Percentiles rank a stretch among this genome's conserved stretches.
These are phyloP conservation scores for Xylariaceae sp. DNA, from an alignment of 2,329 filamentous ascomycete species.

Conservation along the genomic window DNA sequence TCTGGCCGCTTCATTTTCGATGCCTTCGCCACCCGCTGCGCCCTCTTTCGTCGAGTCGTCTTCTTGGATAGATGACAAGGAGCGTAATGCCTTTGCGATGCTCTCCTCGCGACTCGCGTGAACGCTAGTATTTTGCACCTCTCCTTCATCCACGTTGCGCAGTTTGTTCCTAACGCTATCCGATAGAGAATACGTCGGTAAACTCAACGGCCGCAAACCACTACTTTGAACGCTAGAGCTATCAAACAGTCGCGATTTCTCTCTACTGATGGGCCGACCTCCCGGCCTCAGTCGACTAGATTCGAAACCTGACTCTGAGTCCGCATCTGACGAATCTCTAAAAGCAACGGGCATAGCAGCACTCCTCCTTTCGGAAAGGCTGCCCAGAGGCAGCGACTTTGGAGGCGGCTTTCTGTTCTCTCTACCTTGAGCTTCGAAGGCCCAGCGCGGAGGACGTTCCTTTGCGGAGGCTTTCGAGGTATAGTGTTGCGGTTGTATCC, in stretches of 20 bases:
- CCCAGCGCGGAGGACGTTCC: neutral
- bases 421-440: neutral
- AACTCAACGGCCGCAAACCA: conserved; percentile 30
- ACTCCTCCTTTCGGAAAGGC: no score
- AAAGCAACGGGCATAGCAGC: no score
- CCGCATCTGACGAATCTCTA: neutral
- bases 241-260: conserved; percentile 15
- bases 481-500: neutral
- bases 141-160: conserved; percentile 2
- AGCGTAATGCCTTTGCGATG: conserved; percentile 18
- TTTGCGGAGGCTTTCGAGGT: neutral
- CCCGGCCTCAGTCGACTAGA: neutral
- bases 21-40: neutral
- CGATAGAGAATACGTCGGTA: conserved; percentile 20
- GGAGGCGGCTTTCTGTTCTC: no score
- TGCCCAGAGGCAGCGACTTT: no score
- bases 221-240: conserved; percentile 6
- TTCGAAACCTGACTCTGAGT: neutral
- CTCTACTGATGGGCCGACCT: neutral
- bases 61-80: conserved; percentile 19
- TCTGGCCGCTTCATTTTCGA: neutral
- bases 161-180: conserved; percentile 15
- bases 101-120: conserved; percentile 10
- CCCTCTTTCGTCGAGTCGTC: conserved; percentile 6
- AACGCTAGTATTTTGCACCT: neutral